Evolutionary conservation across 176 grass and related monocot genomes (phyloP).

Genomic region (Elymus sibiricus): DNA sequence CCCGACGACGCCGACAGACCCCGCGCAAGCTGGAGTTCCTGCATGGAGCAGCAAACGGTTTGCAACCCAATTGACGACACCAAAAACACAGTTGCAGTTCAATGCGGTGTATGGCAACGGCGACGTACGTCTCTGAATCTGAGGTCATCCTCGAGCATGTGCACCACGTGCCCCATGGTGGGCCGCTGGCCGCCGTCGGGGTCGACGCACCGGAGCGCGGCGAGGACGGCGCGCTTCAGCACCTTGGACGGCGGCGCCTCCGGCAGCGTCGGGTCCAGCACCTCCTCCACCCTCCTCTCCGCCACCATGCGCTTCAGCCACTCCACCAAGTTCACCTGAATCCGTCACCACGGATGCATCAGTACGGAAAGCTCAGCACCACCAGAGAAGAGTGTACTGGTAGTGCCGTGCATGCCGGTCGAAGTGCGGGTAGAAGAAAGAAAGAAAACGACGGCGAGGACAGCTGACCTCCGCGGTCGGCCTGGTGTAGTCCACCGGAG

Average conservation of each 20-base stretch:
- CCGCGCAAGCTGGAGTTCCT: constrained; percentile 66
- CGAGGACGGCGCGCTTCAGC: constrained; percentile 70
- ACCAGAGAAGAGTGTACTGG: too few species aligned
- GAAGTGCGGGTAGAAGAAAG: not conserved
- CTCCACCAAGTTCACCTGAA: constrained; percentile 81
- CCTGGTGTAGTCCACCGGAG: constrained; percentile 90
- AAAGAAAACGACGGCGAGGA: not conserved
- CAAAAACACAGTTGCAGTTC: not conserved
- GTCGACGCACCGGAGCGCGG: constrained; percentile 87
- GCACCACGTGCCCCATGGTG: constrained; percentile 80
- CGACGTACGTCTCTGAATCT: constrained; percentile 51
- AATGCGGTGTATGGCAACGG: too few species aligned
- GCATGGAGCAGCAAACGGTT: not conserved
- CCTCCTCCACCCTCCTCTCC: constrained; percentile 66
- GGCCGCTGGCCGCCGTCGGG: constrained; percentile 64
- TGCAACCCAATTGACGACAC: not conserved
- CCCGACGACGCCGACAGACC: constrained; percentile 36
- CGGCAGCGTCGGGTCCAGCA: constrained; percentile 73
- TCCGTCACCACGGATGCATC: not conserved
- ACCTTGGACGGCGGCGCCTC: constrained; percentile 60
- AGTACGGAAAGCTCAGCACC: too few species aligned
- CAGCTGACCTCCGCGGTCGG: constrained; percentile 51
- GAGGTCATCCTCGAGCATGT: constrained; percentile 83
- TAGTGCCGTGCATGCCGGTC: too few species aligned
- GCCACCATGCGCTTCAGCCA: constrained; percentile 92